Base-by-base conservation (phyloP, 495 filamentous ascomycete species). In the Trypethelium eluteriae region DNA sequence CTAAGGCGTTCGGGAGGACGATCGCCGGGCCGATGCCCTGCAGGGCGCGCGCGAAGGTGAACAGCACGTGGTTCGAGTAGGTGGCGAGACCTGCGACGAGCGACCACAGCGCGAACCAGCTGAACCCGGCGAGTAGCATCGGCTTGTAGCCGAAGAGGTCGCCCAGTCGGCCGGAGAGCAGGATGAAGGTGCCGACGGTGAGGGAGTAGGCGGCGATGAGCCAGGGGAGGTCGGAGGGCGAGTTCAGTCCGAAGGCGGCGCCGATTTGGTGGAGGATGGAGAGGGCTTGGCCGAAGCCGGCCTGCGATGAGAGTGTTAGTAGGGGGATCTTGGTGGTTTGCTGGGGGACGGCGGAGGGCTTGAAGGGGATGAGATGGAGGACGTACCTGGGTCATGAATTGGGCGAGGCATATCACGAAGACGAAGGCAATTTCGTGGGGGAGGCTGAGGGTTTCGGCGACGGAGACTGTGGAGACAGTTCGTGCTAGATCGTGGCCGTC, bases 61-160 rank as follows among this genome's bases (percentile, higher is more conserved):
- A 78, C n/a, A 76, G 70, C 57, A 78, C 70, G 41, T 74, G 71
- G 25, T 64, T 65, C 2, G 69, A 11, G 72, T 73, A 79, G 1
- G 83, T 79, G 10, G 74, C 74, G 63, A 85, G 78, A 35, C 87
- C 88, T 0, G 81, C 82, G 16, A 88, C 67, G 9, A 74, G 35
- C 2, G 68, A 68, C 68, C 70, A 72, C 5, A 72, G 11, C 7
- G 67, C 70, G 63, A 70, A 74, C 72, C 72, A 74, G n/a, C 39
- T 38, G 36, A 49, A 74, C 1, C 68, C 72, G 34, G 70, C 38
- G 25, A 73, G 50, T 25, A 65, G 50, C 64, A 66, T 57, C 10
- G 62, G 64, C 39, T 64, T 64, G 39, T 70, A 64, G 12, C 72
- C 72, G 38, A 61, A 69, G 25, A 74, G 53, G 64, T 74, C 72